These are phyloP conservation scores for Scorias spongiosa DNA, from an alignment of 2,329 filamentous ascomycete species.

Conservation along the genomic window DNA sequence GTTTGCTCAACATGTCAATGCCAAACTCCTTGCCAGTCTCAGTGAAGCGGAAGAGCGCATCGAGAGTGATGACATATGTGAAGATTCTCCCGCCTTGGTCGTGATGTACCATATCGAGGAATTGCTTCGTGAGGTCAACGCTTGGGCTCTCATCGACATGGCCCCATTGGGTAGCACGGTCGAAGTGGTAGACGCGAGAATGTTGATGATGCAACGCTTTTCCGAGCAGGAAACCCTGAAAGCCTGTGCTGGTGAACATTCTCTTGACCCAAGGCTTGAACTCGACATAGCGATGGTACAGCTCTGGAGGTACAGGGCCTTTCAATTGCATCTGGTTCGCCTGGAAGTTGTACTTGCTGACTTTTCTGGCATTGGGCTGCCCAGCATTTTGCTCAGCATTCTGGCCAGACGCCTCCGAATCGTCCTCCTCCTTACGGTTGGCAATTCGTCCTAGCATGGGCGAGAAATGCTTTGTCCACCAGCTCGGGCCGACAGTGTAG, in stretches of 20 bases:
- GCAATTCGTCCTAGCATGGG: slow-evolving; percentile 73
- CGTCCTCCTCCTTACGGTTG: slow-evolving; percentile 43
- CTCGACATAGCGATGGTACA: slow-evolving; percentile 89
- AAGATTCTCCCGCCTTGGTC: slow-evolving; percentile 76
- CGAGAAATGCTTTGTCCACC: slow-evolving; percentile 72
- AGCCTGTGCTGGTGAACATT: slow-evolving; percentile 68
- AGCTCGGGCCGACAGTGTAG: slow-evolving; percentile 65
- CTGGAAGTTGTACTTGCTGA: slow-evolving; percentile 65
- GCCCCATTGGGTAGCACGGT: slow-evolving; percentile 59
- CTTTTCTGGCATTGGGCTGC: slow-evolving; percentile 24
- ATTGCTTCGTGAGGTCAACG: slow-evolving; percentile 57
- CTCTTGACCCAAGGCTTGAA: slow-evolving; percentile 79
- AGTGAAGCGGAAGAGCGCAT: slow-evolving; percentile 77
- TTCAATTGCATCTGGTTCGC: slow-evolving; percentile 78
- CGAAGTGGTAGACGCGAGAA: slow-evolving; percentile 75
- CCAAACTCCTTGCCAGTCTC: slow-evolving; percentile 94
- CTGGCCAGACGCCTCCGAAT: slow-evolving; percentile 19
- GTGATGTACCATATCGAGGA: slow-evolving; percentile 74
- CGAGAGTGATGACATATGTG: slow-evolving; percentile 81
- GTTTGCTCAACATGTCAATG: slow-evolving; percentile 83
- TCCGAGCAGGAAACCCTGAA: slow-evolving; percentile 68
- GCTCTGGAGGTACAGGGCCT: slow-evolving; percentile 61
- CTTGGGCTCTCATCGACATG: slow-evolving; percentile 44
- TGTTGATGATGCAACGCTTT: slow-evolving; percentile 85
- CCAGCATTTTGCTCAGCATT: slow-evolving; percentile 1